Percentiles rank a stretch among this genome's conserved stretches.
Evolutionary conservation across 2,329 filamentous ascomycete species (phyloP).

Genomic region (Didymosphaeria variabile): DNA sequence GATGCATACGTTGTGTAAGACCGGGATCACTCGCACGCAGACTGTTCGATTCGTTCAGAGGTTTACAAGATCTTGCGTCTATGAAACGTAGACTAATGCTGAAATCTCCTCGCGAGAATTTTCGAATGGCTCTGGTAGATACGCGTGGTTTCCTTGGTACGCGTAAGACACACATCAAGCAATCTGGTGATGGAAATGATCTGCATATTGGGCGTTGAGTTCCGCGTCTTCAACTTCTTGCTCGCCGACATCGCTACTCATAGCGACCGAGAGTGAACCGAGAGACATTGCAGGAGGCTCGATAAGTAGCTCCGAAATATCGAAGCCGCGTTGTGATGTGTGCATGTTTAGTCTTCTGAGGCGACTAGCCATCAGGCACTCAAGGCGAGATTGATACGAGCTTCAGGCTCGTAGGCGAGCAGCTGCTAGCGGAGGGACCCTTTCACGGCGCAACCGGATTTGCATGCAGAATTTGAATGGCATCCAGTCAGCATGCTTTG

Average conservation of each 20-base stretch:
- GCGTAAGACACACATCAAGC: neutral
- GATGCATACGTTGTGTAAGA: neutral
- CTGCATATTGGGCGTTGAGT: neutral
- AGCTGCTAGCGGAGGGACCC: slow-evolving; percentile 9
- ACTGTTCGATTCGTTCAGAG: neutral
- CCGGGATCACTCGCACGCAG: neutral
- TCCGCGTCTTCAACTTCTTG: neutral
- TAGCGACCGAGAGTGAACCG: too few species aligned
- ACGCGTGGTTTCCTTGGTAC: neutral
- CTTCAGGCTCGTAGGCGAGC: neutral
- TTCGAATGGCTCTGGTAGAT: neutral
- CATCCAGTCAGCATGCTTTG: neutral
- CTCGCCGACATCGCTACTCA: neutral
- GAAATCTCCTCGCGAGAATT: too few species aligned
- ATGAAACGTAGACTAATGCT: neutral
- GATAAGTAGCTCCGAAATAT: neutral
- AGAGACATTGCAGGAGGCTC: neutral
- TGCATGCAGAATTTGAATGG: slow-evolving; percentile 10
- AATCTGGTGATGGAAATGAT: neutral
- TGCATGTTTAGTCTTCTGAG: neutral
- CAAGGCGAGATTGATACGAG: slow-evolving; percentile 2
- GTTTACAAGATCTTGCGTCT: neutral
- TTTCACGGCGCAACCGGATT: neutral
- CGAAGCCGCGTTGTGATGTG: neutral
- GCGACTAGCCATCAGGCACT: neutral